Percentiles rank a stretch among this genome's conserved stretches.
Evolutionary conservation across 2,329 filamentous ascomycete genomes (phyloP).

Genomic region (Ceratocystis albifundus): DNA sequence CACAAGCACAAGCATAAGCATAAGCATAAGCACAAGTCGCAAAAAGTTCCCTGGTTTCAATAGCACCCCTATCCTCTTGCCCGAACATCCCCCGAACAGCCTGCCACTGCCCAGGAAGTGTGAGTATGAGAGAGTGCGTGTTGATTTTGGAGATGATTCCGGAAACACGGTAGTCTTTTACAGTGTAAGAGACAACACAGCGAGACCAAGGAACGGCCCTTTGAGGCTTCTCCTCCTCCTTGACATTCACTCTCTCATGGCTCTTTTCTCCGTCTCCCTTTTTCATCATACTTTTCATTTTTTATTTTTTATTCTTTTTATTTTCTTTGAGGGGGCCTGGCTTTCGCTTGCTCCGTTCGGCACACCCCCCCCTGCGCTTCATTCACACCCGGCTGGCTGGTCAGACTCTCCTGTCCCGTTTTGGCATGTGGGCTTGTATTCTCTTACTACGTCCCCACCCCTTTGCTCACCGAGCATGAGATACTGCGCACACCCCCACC

Average conservation of each 20-base stretch:
- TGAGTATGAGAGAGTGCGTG: background rate
- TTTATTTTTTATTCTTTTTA: too few species aligned
- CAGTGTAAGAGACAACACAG: background rate
- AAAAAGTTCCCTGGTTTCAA: too few species aligned
- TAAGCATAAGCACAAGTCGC: too few species aligned
- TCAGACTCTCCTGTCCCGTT: background rate
- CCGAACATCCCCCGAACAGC: background rate
- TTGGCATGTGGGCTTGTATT: background rate
- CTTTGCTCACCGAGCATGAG: background rate
- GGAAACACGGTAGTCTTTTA: background rate
- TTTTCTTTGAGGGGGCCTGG: too few species aligned
- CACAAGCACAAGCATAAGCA: too few species aligned
- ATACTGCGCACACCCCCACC: background rate
- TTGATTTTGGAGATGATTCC: background rate
- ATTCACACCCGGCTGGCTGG: background rate
- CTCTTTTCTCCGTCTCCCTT: background rate
- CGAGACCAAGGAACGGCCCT: background rate
- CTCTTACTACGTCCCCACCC: background rate
- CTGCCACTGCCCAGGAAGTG: background rate
- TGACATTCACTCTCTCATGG: slow-evolving; percentile 1
- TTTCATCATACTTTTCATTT: background rate
- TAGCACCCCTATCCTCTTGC: background rate
- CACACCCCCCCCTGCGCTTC: background rate
- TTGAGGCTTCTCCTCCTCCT: background rate
- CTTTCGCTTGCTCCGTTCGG: background rate